phyloP scores from a whole-genome alignment of 352 stramenopile species.

The Halophytophthora polymorphica region DNA sequence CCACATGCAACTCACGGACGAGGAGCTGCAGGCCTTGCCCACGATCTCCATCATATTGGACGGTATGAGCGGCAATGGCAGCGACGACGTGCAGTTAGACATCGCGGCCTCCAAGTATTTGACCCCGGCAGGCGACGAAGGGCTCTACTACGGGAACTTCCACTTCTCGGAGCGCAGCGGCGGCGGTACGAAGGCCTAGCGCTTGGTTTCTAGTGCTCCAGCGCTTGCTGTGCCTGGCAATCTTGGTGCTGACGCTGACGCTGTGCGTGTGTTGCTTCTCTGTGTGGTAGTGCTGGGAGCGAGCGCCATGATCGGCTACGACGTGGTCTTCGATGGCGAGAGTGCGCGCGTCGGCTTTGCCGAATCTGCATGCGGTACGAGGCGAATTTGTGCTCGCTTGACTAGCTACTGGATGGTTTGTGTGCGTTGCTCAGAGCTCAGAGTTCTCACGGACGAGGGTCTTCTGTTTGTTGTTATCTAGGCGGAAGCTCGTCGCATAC shows the following conservation, averaged over 20 bases:
- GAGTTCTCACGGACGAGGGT: not conserved
- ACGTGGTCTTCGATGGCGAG: slow-evolving; percentile 85
- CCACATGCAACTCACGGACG: slow-evolving; percentile 38
- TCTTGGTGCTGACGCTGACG: not conserved
- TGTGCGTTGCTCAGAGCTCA: not conserved
- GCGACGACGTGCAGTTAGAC: slow-evolving; percentile 58
- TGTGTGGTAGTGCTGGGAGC: slow-evolving; percentile 60
- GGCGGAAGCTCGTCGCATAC: not conserved
- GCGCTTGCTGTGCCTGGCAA: too few species aligned
- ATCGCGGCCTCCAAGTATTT: slow-evolving; percentile 69
- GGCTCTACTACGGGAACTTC: slow-evolving; percentile 69
- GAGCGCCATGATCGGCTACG: slow-evolving; percentile 74
- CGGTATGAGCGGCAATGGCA: slow-evolving; percentile 38
- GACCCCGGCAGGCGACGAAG: slow-evolving; percentile 39
- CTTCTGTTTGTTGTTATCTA: not conserved
- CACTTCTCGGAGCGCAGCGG: slow-evolving; percentile 79
- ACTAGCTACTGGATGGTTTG: not conserved
- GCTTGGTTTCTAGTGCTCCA: slow-evolving; percentile 1
- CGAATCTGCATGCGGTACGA: slow-evolving; percentile 61
- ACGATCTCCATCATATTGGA: slow-evolving; percentile 67
- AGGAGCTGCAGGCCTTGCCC: slow-evolving; percentile 45
- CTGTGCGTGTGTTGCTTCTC: not conserved
- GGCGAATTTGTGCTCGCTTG: not conserved
- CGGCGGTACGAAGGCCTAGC: slow-evolving; percentile 40
- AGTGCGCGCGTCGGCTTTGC: slow-evolving; percentile 78